Evolutionary conservation across 2,329 filamentous ascomycete species (phyloP).

Genomic region (Fusarium pilosicola): DNA sequence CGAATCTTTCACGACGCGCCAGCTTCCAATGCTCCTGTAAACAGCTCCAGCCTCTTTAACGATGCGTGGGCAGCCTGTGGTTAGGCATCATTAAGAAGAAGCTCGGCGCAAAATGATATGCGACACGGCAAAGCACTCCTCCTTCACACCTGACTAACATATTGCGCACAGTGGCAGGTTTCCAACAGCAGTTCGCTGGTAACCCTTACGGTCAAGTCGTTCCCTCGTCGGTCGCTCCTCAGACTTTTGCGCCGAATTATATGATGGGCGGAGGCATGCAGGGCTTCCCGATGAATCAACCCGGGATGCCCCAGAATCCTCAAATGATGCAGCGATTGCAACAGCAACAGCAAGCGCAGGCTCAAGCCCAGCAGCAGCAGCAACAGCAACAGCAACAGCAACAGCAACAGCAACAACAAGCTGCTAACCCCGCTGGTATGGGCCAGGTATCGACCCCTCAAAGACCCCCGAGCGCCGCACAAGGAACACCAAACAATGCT

Average conservation of each 20-base stretch:
- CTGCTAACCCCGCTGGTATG: constrained; percentile 39
- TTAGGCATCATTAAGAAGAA: background rate
- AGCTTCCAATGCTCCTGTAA: background rate
- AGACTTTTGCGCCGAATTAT: constrained; percentile 60
- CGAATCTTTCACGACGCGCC: constrained; percentile 5
- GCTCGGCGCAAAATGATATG: constrained; percentile 32
- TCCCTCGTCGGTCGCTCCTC: constrained; percentile 59
- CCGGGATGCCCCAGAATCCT: constrained; percentile 59
- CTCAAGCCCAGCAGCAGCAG: constrained; percentile 47
- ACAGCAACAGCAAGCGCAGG: constrained; percentile 39
- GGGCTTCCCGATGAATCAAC: constrained; percentile 65
- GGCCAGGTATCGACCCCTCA: constrained; percentile 48
- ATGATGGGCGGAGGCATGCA: constrained; percentile 66
- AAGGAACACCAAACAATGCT: constrained; percentile 46
- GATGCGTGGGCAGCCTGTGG: background rate
- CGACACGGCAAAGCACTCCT: constrained; percentile 13
- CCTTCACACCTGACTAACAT: constrained; percentile 18
- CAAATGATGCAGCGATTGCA: constrained; percentile 45
- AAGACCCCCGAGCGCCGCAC: constrained; percentile 47
- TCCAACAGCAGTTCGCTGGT: constrained; percentile 66
- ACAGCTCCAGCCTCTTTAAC: background rate
- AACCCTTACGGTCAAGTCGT: constrained; percentile 66
- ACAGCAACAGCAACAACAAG: constrained; percentile 50
- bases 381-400: constrained; percentile 48
- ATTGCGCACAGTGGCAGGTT: constrained; percentile 61